These are phyloP conservation scores for Sequoia sempervirens DNA, from an alignment of 75 land plant species.

Conservation along the genomic window DNA sequence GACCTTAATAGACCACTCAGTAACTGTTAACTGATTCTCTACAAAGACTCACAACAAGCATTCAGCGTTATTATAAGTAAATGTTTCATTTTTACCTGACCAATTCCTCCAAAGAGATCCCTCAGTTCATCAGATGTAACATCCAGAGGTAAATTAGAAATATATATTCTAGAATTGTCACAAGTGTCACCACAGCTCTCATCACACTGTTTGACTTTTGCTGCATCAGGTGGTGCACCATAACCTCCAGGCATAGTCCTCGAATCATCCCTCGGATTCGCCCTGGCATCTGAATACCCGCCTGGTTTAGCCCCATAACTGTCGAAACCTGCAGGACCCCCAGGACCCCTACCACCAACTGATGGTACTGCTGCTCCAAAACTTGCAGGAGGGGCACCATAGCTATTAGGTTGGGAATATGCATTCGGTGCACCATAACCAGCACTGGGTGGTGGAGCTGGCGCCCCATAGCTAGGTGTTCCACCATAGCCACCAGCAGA, in stretches of 20 bases:
- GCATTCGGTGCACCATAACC: slow-evolving; percentile 31
- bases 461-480: neutral
- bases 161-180: slow-evolving; percentile 92
- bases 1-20: neutral
- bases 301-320: slow-evolving; percentile 24
- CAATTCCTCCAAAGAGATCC: slow-evolving; percentile 97
- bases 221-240: slow-evolving; percentile 21
- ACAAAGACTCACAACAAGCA: neutral
- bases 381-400: slow-evolving; percentile 14
- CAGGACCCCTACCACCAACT: slow-evolving; percentile 18
- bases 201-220: slow-evolving; percentile 87
- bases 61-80: neutral
- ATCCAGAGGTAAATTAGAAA: slow-evolving; percentile 92
- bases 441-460: slow-evolving; percentile 5
- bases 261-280: slow-evolving; percentile 14
- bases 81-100: slow-evolving; percentile 48
- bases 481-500: slow-evolving; percentile 35
- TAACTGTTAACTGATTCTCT: neutral
- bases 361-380: slow-evolving; percentile 10
- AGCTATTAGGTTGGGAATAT: slow-evolving; percentile 53
- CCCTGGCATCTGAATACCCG: slow-evolving; percentile 15
- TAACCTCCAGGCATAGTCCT: slow-evolving; percentile 24
- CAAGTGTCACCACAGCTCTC: slow-evolving; percentile 85
- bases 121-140: slow-evolving; percentile 74
- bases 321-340: slow-evolving; percentile 2